Base-by-base conservation (phyloP, 2,329 filamentous ascomycete species). In the Huntiella omanensis region DNA sequence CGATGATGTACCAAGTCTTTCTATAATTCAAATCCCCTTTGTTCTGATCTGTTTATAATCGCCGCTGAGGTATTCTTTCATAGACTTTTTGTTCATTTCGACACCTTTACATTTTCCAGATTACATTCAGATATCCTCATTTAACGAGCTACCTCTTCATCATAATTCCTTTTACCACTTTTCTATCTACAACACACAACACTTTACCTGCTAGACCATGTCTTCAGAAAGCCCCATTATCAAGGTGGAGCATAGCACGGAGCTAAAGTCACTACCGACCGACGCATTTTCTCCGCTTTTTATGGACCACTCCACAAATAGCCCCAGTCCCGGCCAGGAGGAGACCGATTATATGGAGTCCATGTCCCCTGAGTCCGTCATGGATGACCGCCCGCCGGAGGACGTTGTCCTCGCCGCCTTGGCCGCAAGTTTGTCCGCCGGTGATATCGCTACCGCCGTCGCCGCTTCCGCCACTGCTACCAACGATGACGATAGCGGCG, bases 181-280 rank as follows among this genome's bases (percentile, higher is more conserved):
- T 10, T 5, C 22, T 43, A 15, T 33, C 17, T 33, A 17, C 6
- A 44, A 16, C 33, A 40, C 19, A 38, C 28, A 13, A 28, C 22
- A 28, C 22, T 28, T 28, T 10, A 28, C 6, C 22, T 17, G 35
- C 37, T 15, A 37, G 58, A 57, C 59, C 16, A 49, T 49, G 48
- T 43, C 40, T 37, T 33, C 34, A 33, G 45, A 33, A 10, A 49
- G 40, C 43, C 63, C 68, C 34, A 56, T 61, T 49, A 56, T 68
- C 58, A 73, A 73, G 59, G 64, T 71, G 53, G 69, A 74, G 58
- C 55, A 62, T 36, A 70, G 70, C 2, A 60, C 66, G 56, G 71
- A 74, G 57, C 73, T 70, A 4, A 57, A 73, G 34, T 73, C 71
- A 2, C 60, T 64, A 1, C 67, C 69, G 2, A 62, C 65, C 51